Base-by-base conservation (phyloP, 1,284 basidiomycete species). In the Cryptococcus jaspeensis region DNA sequence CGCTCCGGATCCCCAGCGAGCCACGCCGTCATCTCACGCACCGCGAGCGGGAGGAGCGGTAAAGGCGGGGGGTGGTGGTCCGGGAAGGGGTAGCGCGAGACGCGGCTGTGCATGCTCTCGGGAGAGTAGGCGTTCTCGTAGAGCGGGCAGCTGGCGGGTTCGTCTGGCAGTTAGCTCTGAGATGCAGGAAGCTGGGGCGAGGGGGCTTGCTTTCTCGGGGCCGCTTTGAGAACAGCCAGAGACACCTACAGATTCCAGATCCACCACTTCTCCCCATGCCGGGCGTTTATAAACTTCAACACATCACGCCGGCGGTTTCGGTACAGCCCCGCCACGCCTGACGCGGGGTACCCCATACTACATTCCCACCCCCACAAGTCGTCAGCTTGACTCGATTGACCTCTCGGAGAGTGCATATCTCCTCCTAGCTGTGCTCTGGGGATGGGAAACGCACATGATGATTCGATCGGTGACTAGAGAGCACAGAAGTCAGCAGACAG, bases 11-110 rank as follows among this genome's bases (percentile, higher is more conserved):
- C 85, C 0, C 83, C 85, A 42, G 82, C 80, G 3, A 94, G 80
- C 87, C 89, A 94, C n/a, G 81, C 78, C 41, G 81, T 82, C 74
- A 93, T 90, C 73, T 92, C 90, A 16, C 87, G 81, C 0, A 87
- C 86, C 8, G 86, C 84, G 13, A 93, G 81, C 5, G 89, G 84
- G 52, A 95, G 81, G 51, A 92, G 81, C 1, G 86, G 83, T n/a
- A 94, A 78, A 0, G 92, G 92, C 6, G 92, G 91, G 2, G 88
- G 87, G 72, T 91, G 88, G 70, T 91, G 89, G 73, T 92, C 90
- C 12, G 91, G 91, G 65, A 92, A 93, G 0, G 91, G 91, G 69
- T 87, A 92, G 56, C 90, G 80, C 64, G 88, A 92, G 22, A 92
- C 88, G 35, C 88, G 80, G 8, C 69, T 68, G 45, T 73, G 68